Conservation (phyloP, 345 rosid genomes). For the Populus davidiana region DNA sequence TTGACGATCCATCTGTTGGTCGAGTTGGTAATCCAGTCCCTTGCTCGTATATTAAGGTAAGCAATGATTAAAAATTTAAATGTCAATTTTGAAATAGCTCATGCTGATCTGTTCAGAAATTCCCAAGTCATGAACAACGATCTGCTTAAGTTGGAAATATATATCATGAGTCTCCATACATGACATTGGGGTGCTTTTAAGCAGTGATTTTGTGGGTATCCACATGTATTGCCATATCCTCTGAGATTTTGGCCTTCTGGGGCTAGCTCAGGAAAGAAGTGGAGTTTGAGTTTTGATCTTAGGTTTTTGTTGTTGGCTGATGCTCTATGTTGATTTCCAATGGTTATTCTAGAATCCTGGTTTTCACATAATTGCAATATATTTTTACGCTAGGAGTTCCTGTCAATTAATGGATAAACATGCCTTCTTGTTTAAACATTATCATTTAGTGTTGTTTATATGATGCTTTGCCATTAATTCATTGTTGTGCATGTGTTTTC, state of each 20-base stretch:
- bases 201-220: not conserved
- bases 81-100: not conserved
- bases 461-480: not conserved
- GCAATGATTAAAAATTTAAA: not conserved
- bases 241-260: not conserved
- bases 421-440: not conserved
- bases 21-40: conserved; percentile 98
- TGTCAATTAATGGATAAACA: not conserved
- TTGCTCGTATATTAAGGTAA: conserved; percentile 89
- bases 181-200: not conserved
- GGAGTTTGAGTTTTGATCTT: not conserved
- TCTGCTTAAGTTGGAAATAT: not conserved
- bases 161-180: not conserved
- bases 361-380: not conserved
- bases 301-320: not conserved
- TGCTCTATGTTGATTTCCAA: not conserved
- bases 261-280: not conserved
- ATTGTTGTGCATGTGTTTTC: not conserved
- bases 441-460: not conserved
- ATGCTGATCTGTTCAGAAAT: not conserved
- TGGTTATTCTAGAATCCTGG: not conserved
- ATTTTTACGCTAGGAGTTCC: not conserved
- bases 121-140: not conserved
- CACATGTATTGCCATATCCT: not conserved
- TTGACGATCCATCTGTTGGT: conserved; percentile 92